These are phyloP conservation scores for Cadophora sp. DNA, from an alignment of 2,329 filamentous ascomycete genomes.

Conservation along the genomic window DNA sequence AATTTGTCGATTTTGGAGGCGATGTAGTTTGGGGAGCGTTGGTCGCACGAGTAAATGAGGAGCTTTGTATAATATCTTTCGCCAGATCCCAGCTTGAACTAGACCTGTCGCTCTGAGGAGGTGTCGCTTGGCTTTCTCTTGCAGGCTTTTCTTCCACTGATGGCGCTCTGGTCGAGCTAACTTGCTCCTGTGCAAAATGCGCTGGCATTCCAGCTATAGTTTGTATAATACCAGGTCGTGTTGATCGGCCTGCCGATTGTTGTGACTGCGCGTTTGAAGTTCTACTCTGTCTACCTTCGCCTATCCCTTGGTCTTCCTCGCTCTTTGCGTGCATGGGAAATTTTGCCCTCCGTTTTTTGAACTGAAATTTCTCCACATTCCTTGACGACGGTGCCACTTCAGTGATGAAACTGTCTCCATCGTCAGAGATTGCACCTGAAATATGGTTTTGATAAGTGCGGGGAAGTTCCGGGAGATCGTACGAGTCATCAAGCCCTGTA, in stretches of 20 bases:
- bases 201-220: not conserved
- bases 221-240: not conserved
- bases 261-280: not conserved
- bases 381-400: slow-evolving; percentile 41
- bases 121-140: slow-evolving; percentile 4
- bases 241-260: not conserved
- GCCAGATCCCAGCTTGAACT: slow-evolving; percentile 5
- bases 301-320: not conserved
- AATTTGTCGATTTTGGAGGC: slow-evolving; percentile 13
- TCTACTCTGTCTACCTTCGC: not conserved
- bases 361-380: slow-evolving; percentile 41
- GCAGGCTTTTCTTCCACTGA: not conserved
- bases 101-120: slow-evolving; percentile 11
- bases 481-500: not conserved
- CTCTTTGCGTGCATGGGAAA: not conserved
- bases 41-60: not conserved
- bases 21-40: not conserved
- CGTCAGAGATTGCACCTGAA: not conserved
- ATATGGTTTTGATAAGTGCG: not conserved
- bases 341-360: slow-evolving; percentile 35
- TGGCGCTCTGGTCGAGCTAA: not conserved
- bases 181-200: not conserved
- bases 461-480: slow-evolving; percentile 19
- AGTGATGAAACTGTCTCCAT: slow-evolving; percentile 40
- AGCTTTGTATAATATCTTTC: not conserved